These are phyloP conservation scores for Globisporangium ultimum DNA, from an alignment of 352 stramenopile genomes.

Conservation along the genomic window DNA sequence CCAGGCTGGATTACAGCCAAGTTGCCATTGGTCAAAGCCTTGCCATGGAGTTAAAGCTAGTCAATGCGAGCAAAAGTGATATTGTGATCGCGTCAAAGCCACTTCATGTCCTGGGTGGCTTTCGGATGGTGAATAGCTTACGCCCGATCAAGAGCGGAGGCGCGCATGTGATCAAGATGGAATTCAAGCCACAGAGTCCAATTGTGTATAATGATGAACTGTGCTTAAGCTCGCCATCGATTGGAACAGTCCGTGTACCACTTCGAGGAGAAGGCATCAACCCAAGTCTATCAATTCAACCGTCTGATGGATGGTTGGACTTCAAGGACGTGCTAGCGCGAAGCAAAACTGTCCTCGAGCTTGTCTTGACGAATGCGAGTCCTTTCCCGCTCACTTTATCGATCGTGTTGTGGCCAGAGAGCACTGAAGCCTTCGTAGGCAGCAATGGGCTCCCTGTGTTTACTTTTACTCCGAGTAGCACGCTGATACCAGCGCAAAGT, in stretches of 20 bases:
- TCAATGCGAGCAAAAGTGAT: conserved; percentile 37
- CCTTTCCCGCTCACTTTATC: conserved; percentile 61
- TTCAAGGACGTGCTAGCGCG: conserved; percentile 69
- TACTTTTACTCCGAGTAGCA: conserved; percentile 57
- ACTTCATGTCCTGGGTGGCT: conserved; percentile 81
- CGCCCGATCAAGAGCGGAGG: conserved; percentile 33
- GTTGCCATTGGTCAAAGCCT: conserved; percentile 80
- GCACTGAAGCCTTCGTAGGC: not conserved
- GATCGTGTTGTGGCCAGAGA: conserved; percentile 23
- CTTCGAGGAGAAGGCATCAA: conserved; percentile 75
- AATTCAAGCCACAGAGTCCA: conserved; percentile 58
- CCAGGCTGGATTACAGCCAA: conserved; percentile 76
- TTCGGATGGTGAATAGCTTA: conserved; percentile 73
- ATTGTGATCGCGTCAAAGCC: conserved; percentile 44
- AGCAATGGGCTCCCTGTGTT: conserved; percentile 45
- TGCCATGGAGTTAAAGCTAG: conserved; percentile 53
- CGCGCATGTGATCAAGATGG: conserved; percentile 34
- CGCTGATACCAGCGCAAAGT: conserved; percentile 53
- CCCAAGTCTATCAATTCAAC: conserved; percentile 62
- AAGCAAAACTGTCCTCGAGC: conserved; percentile 35
- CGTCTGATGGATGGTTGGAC: conserved; percentile 53
- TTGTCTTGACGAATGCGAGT: conserved; percentile 60
- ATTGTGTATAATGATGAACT: conserved; percentile 76
- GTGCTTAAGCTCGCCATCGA: conserved; percentile 31
- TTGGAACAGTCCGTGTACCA: conserved; percentile 33